Base-by-base conservation (phyloP, 257 asterid genomes). In the Ophiorrhiza pumila region DNA sequence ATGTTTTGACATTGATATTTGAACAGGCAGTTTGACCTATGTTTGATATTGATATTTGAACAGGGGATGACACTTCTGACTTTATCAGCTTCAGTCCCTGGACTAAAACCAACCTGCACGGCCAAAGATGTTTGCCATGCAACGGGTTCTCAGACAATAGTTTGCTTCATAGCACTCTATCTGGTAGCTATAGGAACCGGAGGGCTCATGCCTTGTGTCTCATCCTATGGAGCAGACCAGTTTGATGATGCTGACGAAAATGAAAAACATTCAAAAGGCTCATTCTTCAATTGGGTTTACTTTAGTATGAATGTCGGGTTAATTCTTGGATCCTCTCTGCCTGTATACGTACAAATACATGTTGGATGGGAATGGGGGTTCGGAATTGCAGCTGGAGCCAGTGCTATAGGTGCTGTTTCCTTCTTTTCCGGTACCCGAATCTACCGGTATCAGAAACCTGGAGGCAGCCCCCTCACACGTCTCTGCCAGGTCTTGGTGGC, bases 11-110 rank as follows among this genome's bases (percentile, higher is more conserved):
- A n/a, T n/a, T n/a, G n/a, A n/a, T n/a, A n/a, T n/a, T n/a, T n/a
- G n/a, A n/a, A n/a, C n/a, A n/a, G n/a, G n/a, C n/a, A n/a, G n/a
- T n/a, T n/a, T n/a, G n/a, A n/a, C n/a, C n/a, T n/a, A n/a, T n/a
- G n/a, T n/a, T n/a, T n/a, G 18, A 41, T 57, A 23, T 45, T 32
- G 27, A 8, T n/a, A 37, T 18, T 72, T 42, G 15, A 3, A 7
- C 71, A 82, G 86, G 86, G 86, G 15, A 82, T 82, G 86, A n/a
- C 83, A 50, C 77, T 82, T 12, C 27, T 82, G 77, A 82, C 83
- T 4, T 17, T 79, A 35, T 82, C 86, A 23, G 83, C 86, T 58
- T 69, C 86, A 64, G 71, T 82, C 5, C 81, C 77, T 0, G 83
- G 86, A 3, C 71, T 73, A 14, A 79, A 65, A 55, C 83, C 86